Percentiles rank a stretch among this genome's conserved stretches.
Evolutionary conservation across 75 land plant species (phyloP).

Genomic region (Pinus taeda): DNA sequence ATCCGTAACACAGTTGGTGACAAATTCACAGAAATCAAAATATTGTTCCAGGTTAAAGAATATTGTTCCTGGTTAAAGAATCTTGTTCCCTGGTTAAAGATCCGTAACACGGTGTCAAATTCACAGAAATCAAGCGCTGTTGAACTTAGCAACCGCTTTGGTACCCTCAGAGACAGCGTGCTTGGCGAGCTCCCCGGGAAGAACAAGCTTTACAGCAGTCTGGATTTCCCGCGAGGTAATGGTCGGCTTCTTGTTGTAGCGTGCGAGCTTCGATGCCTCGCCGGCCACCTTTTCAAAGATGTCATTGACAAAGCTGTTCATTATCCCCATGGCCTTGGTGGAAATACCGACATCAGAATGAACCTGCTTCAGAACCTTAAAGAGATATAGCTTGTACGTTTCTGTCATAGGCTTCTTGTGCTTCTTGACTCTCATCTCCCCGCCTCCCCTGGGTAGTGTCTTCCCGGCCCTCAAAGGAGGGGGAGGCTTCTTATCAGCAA

Average conservation of each 20-base stretch:
- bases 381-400: slow-evolving; percentile 49
- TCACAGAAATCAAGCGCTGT: no score
- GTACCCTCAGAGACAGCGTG: slow-evolving; percentile 70
- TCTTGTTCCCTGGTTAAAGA: no score
- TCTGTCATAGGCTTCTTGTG: slow-evolving; percentile 16
- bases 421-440: slow-evolving; percentile 19
- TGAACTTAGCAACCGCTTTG: slow-evolving; percentile 48
- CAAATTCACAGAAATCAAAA: no score
- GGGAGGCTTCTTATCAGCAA: slow-evolving; percentile 14
- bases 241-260: slow-evolving; percentile 45
- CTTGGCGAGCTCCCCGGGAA: slow-evolving; percentile 78
- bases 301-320: slow-evolving; percentile 61
- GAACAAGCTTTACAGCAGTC: slow-evolving; percentile 56
- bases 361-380: slow-evolving; percentile 66
- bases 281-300: slow-evolving; percentile 71
- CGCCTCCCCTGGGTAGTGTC: slow-evolving; percentile 20
- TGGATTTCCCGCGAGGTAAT: slow-evolving; percentile 70
- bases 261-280: slow-evolving; percentile 53
- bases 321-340: slow-evolving; percentile 60
- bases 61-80: no score
- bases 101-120: no score
- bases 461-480: slow-evolving; percentile 22
- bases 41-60: no score
- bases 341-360: slow-evolving; percentile 73
- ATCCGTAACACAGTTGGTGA: no score